Conservation (phyloP, 1,284 basidiomycete species). For the Cerioporus squamosus region DNA sequence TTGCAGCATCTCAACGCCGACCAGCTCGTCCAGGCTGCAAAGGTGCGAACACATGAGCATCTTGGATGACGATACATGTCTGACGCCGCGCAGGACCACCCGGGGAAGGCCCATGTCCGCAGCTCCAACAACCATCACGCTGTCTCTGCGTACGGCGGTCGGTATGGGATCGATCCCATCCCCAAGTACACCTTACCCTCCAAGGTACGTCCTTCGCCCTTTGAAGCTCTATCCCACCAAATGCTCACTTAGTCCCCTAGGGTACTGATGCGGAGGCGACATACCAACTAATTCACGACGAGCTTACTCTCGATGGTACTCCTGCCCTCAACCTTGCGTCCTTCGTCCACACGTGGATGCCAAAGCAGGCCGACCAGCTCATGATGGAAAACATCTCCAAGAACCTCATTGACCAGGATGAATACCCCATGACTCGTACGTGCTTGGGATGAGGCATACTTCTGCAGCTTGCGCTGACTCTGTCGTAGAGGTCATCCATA, state of each 20-base stretch:
- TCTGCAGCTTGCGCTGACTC: neutral
- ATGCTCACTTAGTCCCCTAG: slow-evolving; percentile 28
- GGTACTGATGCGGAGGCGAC: slow-evolving; percentile 61
- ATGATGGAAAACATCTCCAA: slow-evolving; percentile 87
- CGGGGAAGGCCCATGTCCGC: slow-evolving; percentile 41
- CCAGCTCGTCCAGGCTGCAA: slow-evolving; percentile 57
- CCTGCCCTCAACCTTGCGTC: slow-evolving; percentile 86
- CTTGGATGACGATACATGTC: too few species aligned
- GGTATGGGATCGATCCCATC: slow-evolving; percentile 65
- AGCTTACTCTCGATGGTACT: slow-evolving; percentile 81
- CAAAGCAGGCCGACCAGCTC: slow-evolving; percentile 69
- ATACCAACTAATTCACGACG: slow-evolving; percentile 87
- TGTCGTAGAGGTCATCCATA: slow-evolving; percentile 70
- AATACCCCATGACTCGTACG: slow-evolving; percentile 85
- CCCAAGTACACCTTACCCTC: slow-evolving; percentile 72
- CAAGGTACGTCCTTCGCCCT: slow-evolving; percentile 40
- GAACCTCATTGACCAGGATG: slow-evolving; percentile 91
- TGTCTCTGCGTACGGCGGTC: slow-evolving; percentile 59
- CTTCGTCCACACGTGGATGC: slow-evolving; percentile 66
- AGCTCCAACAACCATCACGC: slow-evolving; percentile 40
- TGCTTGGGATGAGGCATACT: slow-evolving; percentile 7
- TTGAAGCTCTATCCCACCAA: neutral
- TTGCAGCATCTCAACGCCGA: slow-evolving; percentile 68
- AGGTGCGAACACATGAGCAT: slow-evolving; percentile 38
- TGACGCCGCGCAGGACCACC: slow-evolving; percentile 38